These are phyloP conservation scores for Trypanosomatidae sp. DNA, from an alignment of 208 protist species.

Conservation along the genomic window DNA sequence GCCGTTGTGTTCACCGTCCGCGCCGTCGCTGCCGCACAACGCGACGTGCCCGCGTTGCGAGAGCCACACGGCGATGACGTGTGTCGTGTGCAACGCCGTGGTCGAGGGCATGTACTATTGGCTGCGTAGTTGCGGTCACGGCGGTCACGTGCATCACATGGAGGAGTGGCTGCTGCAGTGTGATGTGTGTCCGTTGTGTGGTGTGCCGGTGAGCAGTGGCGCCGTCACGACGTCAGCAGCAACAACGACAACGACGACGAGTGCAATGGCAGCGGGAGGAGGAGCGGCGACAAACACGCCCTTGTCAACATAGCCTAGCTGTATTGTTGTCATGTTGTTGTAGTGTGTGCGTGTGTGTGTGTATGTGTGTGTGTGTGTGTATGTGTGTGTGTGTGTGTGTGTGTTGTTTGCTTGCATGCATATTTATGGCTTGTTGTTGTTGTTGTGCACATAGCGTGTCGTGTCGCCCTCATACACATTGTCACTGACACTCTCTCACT, in stretches of 20 bases:
- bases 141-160: conserved; percentile 72
- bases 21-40: conserved; percentile 19
- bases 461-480: too few species aligned
- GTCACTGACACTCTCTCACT: too few species aligned
- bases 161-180: conserved; percentile 55
- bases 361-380: background rate
- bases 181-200: conserved; percentile 61
- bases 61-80: conserved; percentile 33
- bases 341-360: background rate
- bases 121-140: conserved; percentile 72
- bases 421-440: too few species aligned
- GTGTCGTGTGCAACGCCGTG: conserved; percentile 70
- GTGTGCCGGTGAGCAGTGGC: too few species aligned
- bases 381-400: background rate
- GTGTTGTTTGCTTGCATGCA: background rate
- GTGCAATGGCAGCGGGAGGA: background rate
- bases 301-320: background rate
- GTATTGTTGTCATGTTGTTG: background rate
- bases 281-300: background rate
- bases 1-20: background rate
- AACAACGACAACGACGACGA: too few species aligned
- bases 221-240: too few species aligned
- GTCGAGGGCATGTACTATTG: conserved; percentile 78
- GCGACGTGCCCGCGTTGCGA: conserved; percentile 34
- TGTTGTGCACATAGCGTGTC: too few species aligned